These are phyloP conservation scores for Escovopsis sp. DNA, from an alignment of 2,329 filamentous ascomycete species.

Conservation along the genomic window DNA sequence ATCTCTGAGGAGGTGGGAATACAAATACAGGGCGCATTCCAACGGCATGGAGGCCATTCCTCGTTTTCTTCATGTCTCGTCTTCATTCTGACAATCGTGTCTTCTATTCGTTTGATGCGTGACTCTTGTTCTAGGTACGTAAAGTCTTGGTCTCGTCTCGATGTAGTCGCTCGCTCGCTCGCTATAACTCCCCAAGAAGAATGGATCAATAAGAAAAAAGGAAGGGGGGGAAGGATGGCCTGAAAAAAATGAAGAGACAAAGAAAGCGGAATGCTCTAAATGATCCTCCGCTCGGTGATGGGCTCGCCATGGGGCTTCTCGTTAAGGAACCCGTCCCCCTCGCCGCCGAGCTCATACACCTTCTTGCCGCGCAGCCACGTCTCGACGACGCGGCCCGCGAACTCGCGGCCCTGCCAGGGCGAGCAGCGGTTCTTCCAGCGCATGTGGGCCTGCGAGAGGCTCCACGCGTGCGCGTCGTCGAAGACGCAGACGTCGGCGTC, in stretches of 20 bases:
- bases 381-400: conserved; percentile 66
- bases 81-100: too few species aligned
- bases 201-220: too few species aligned
- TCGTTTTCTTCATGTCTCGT: too few species aligned
- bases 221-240: not conserved
- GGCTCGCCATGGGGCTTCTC: conserved; percentile 33
- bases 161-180: too few species aligned
- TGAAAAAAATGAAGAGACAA: not conserved
- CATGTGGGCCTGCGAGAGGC: conserved; percentile 64
- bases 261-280: conserved; percentile 10
- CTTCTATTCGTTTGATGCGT: too few species aligned
- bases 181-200: too few species aligned
- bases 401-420: conserved; percentile 70
- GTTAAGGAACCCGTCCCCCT: conserved; percentile 34
- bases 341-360: conserved; percentile 55
- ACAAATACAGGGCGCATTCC: too few species aligned
- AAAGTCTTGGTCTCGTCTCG: too few species aligned
- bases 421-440: conserved; percentile 88
- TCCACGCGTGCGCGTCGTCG: conserved; percentile 68
- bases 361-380: conserved; percentile 70
- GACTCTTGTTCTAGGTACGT: too few species aligned
- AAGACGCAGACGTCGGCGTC: conserved; percentile 88
- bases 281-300: conserved; percentile 45
- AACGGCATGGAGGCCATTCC: too few species aligned
- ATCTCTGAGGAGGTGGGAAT: too few species aligned